phyloP scores from a whole-genome alignment of 1,284 basidiomycete genomes.

The Tilletia caries region DNA sequence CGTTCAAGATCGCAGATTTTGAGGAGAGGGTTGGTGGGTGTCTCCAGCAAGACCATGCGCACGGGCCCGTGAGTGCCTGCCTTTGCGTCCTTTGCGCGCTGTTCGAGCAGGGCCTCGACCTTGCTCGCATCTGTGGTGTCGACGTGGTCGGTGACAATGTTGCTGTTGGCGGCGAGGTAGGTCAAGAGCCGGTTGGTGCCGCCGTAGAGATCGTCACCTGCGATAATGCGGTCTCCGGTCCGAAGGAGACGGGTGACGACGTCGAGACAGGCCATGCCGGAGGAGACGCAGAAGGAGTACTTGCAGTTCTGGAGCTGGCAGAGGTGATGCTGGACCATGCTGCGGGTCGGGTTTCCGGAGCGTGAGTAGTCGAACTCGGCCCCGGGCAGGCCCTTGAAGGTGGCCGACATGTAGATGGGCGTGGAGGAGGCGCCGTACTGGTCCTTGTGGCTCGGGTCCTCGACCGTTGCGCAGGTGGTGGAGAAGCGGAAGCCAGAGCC shows the following conservation, averaged over 20 bases:
- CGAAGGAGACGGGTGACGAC: slow-evolving; percentile 89
- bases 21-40: slow-evolving; percentile 93
- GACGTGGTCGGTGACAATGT: slow-evolving; percentile 86
- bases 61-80: slow-evolving; percentile 39
- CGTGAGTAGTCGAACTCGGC: slow-evolving; percentile 86
- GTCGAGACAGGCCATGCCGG: slow-evolving; percentile 97
- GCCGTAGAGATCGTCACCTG: slow-evolving; percentile 95
- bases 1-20: slow-evolving; percentile 85
- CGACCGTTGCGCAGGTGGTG: slow-evolving; percentile 86
- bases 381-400: slow-evolving; percentile 91
- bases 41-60: slow-evolving; percentile 90
- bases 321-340: slow-evolving; percentile 51
- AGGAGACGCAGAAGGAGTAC: slow-evolving; percentile 84
- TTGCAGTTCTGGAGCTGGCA: slow-evolving; percentile 56
- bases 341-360: slow-evolving; percentile 90
- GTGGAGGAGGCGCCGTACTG: slow-evolving; percentile 90
- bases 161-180: slow-evolving; percentile 83
- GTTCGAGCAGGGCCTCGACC: slow-evolving; percentile 39
- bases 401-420: slow-evolving; percentile 96
- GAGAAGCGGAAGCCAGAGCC: slow-evolving; percentile 58
- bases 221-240: slow-evolving; percentile 89
- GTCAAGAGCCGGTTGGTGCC: slow-evolving; percentile 92
- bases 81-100: slow-evolving; percentile 34
- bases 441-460: slow-evolving; percentile 78
- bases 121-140: slow-evolving; percentile 75